Evolutionary conservation across 208 protist species (phyloP).

Genomic region (Ichthyophonus hoferi): DNA sequence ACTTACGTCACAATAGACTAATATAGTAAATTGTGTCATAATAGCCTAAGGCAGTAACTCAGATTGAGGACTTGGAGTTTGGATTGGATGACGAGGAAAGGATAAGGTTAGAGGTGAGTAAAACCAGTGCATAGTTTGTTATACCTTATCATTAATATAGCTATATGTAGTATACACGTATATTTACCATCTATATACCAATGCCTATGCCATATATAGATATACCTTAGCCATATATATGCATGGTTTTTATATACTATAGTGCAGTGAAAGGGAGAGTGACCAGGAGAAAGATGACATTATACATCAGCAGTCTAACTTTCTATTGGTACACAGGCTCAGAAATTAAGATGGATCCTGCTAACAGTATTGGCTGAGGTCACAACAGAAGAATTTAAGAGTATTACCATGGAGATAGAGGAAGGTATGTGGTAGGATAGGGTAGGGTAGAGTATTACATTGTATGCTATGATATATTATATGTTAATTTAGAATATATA

Average conservation of each 20-base stretch:
- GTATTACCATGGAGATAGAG: not conserved
- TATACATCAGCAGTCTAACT: not conserved
- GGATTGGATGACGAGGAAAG: not conserved
- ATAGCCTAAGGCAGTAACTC: not conserved
- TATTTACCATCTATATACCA: not conserved
- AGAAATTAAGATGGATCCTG: not conserved
- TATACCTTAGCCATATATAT: not conserved
- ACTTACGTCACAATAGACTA: too few species aligned
- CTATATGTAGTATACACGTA: not conserved
- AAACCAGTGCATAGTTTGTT: too few species aligned
- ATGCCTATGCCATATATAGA: not conserved
- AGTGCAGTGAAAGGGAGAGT: not conserved
- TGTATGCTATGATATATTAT: too few species aligned
- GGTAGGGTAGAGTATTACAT: too few species aligned
- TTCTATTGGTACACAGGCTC: not conserved
- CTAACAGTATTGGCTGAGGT: not conserved
- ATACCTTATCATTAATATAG: too few species aligned
- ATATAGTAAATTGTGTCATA: too few species aligned
- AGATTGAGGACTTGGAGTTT: not conserved
- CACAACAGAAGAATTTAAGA: not conserved
- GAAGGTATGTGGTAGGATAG: too few species aligned
- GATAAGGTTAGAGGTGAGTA: not conserved
- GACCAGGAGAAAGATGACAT: not conserved
- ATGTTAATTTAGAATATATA: too few species aligned
- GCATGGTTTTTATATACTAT: not conserved